Base-by-base conservation (phyloP, 2,329 filamentous ascomycete species). In the Geoglossum cookeanum region DNA sequence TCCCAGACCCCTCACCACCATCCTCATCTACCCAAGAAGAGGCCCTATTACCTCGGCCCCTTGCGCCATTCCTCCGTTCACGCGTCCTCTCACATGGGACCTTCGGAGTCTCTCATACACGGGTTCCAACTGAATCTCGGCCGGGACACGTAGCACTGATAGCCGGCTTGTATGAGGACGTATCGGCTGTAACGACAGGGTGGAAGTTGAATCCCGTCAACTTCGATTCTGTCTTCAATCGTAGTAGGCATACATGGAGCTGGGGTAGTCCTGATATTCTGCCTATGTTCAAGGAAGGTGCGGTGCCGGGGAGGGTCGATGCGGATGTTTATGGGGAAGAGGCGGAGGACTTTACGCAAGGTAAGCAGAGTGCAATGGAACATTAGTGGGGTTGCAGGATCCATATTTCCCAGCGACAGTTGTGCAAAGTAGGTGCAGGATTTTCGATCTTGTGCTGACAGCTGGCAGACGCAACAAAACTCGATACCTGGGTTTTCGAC, bases 181-280 rank as follows among this genome's bases (percentile, higher is more conserved):
- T 98, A 1, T 97, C 92, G 37, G 86, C 92, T 1, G 92, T 98
- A 22, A 94, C 86, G 33, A 98, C 94, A 0, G 92, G 92, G 15
- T 98, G 92, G 92, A 97, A 98, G 72, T 74, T 96, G 63, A 98
- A 98, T 67, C 92, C 92, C 0, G 92, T 98, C 66, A 86, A 97
- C 67, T 98, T 98, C 66, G 92, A 98, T 72, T 97, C 91, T 65
- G 89, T 98, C 9, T 98, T 98, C 78, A 98, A 98, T 68, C 81
- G 87, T 61, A 97, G 91, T 67, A 78, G 84, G 51, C 94, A 98
- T 71, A 98, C 94, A 6, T 98, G 92, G 92, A 95, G 90, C 69
- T 98, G 92, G 92, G 92, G 92, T 1, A 96, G 90, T 66, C 92
- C 92, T 1, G 92, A 98, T 70, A 98, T 98, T 65, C 72, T 98